A percentile compares a stretch with the other conserved stretches of the same genome.
These are phyloP conservation scores for Vitis cinerea DNA, from an alignment of 164 flowering plant species.

Conservation along the genomic window DNA sequence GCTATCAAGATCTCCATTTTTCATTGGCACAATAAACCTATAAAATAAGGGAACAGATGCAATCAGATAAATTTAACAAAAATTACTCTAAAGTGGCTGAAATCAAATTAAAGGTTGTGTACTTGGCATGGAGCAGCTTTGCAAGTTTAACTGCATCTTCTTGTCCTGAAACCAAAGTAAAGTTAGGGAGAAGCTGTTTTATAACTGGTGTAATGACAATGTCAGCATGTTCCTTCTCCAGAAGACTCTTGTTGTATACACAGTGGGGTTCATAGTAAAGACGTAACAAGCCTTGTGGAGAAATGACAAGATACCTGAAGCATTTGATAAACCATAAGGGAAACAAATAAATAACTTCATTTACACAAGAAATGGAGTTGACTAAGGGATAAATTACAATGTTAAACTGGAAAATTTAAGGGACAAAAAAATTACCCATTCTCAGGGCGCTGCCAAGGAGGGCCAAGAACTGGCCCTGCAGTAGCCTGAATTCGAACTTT, in stretches of 20 bases:
- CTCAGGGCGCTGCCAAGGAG: conserved; percentile 98
- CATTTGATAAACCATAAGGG: conserved; percentile 3
- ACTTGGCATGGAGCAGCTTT: conserved; percentile 75
- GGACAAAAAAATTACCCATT: conserved; percentile 57
- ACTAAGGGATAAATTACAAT: background rate
- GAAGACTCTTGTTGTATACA: conserved; percentile 52
- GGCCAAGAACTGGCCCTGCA: conserved; percentile 90
- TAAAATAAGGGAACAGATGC: conserved; percentile 14
- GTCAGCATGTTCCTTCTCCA: conserved; percentile 67
- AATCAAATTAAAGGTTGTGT: conserved; percentile 11
- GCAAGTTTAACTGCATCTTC: conserved; percentile 94
- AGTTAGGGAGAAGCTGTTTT: conserved; percentile 76
- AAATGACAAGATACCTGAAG: conserved; percentile 63
- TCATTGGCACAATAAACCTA: conserved; percentile 88
- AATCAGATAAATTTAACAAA: background rate
- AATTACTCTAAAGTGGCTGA: background rate
- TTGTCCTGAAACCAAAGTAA: conserved; percentile 92
- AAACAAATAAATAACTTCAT: background rate
- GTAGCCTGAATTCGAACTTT: conserved; percentile 63
- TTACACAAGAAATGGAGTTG: background rate
- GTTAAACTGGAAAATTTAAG: background rate
- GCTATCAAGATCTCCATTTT: conserved; percentile 85
- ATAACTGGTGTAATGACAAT: conserved; percentile 89
- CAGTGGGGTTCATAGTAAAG: conserved; percentile 95
- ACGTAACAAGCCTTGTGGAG: conserved; percentile 50